Evolutionary conservation across 345 rosid species (phyloP).

Genomic region (Reutealis trisperma): DNA sequence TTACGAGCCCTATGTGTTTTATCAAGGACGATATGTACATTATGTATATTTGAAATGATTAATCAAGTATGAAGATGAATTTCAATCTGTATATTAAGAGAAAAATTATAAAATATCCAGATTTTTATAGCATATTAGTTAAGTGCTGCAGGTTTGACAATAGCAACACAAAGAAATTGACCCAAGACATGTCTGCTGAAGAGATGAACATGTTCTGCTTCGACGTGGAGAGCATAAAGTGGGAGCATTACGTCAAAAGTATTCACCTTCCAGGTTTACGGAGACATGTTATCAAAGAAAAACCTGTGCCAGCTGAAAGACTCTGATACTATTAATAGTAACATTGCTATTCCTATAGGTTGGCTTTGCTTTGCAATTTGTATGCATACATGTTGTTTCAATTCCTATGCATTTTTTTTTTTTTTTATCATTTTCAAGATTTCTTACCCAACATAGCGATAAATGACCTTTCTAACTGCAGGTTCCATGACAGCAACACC

Average conservation of each 20-base stretch:
- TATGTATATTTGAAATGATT: background rate
- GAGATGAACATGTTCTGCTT: conserved; percentile 36
- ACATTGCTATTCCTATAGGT: too few species aligned
- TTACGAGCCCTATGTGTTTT: background rate
- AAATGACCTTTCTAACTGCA: background rate
- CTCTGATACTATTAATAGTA: background rate
- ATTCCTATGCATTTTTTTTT: too few species aligned
- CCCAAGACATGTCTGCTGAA: conserved; percentile 32
- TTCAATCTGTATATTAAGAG: too few species aligned
- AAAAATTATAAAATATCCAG: too few species aligned
- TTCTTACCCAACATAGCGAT: too few species aligned
- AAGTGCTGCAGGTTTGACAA: conserved; percentile 33
- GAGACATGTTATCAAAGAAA: background rate
- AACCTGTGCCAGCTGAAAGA: background rate
- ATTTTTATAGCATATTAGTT: too few species aligned
- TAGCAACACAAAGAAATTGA: conserved; percentile 28
- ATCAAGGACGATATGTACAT: background rate
- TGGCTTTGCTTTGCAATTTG: too few species aligned
- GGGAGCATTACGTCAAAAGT: conserved; percentile 38
- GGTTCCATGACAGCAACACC: conserved; percentile 37
- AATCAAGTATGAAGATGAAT: too few species aligned
- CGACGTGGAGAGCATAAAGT: conserved; percentile 34
- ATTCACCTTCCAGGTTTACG: conserved; percentile 35
- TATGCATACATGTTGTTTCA: too few species aligned
- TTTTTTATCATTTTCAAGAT: too few species aligned